A percentile compares a stretch with the other conserved stretches of the same genome.
phyloP scores from a whole-genome alignment of 768 basidiomycete genomes.

The Boletus sp. region DNA sequence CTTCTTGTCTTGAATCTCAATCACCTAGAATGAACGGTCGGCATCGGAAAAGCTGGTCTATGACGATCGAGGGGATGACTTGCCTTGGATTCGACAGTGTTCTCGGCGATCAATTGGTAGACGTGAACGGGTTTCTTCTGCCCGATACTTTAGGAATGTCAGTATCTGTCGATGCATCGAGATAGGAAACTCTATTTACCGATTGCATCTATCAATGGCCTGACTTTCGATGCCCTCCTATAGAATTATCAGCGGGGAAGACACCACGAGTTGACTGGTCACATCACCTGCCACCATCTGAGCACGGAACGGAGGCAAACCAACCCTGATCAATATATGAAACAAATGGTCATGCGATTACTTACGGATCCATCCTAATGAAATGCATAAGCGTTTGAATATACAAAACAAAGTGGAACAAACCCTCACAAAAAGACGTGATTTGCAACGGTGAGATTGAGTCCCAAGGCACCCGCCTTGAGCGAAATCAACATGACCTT shows the following conservation, averaged over 20 bases:
- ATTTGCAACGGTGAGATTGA: constrained; percentile 88
- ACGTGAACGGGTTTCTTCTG: constrained; percentile 83
- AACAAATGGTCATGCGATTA: constrained; percentile 14
- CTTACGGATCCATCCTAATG: constrained; percentile 79
- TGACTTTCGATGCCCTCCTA: constrained; percentile 84
- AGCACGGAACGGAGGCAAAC: background rate
- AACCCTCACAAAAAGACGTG: constrained; percentile 73
- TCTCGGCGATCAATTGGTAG: constrained; percentile 86
- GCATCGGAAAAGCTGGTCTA: background rate
- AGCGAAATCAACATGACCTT: constrained; percentile 84
- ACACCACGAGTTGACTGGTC: background rate
- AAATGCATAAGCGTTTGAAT: constrained; percentile 7
- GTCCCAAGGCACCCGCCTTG: constrained; percentile 82
- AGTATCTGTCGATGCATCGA: background rate
- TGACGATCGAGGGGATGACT: background rate
- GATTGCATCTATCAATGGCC: constrained; percentile 78
- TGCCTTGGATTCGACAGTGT: constrained; percentile 86
- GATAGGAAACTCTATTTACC: constrained; percentile 35
- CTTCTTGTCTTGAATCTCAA: constrained; percentile 87
- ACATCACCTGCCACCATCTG: constrained; percentile 75
- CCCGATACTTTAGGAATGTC: constrained; percentile 51
- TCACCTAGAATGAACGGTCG: constrained; percentile 42
- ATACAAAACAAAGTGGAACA: background rate
- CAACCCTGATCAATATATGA: constrained; percentile 12
- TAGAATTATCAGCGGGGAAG: constrained; percentile 11